Percentiles rank a stretch among this genome's conserved stretches.
phyloP scores from a whole-genome alignment of 2,329 filamentous ascomycete genomes.

The Penicillium glabrum region DNA sequence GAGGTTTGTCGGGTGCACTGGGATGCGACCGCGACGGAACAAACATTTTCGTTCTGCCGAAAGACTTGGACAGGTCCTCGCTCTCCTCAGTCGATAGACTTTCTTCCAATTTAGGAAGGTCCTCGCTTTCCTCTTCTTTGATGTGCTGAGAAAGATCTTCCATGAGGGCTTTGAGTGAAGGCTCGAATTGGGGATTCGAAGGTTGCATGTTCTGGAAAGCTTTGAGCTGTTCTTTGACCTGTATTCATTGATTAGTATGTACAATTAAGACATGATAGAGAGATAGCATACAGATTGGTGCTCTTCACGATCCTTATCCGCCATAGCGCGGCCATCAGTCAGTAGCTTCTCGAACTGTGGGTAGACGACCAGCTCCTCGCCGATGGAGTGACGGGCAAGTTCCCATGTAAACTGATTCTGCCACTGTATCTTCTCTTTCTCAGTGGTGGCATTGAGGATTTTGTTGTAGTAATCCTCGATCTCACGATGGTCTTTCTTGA shows the following conservation, averaged over 20 bases:
- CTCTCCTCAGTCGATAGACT: neutral
- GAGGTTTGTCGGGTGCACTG: neutral
- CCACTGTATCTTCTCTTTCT: neutral
- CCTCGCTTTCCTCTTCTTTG: neutral
- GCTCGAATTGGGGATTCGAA: neutral
- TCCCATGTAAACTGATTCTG: neutral
- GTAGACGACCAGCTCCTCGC: neutral
- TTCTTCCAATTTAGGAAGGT: neutral
- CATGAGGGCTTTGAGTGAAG: neutral
- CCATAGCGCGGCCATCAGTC: neutral
- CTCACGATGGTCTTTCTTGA: neutral
- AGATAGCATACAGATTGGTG: neutral
- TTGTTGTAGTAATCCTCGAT: neutral
- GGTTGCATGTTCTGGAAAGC: neutral
- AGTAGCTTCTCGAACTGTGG: neutral
- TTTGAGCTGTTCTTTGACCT: neutral
- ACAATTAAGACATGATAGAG: rapidly evolving
- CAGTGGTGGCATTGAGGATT: neutral
- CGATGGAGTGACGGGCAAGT: neutral
- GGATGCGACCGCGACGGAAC: neutral
- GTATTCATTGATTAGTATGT: neutral
- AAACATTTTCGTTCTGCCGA: neutral
- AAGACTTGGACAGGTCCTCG: neutral
- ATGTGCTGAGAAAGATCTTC: neutral
- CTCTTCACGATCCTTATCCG: neutral